Base-by-base conservation (phyloP, 257 asterid species). In the Misopates orontium region DNA sequence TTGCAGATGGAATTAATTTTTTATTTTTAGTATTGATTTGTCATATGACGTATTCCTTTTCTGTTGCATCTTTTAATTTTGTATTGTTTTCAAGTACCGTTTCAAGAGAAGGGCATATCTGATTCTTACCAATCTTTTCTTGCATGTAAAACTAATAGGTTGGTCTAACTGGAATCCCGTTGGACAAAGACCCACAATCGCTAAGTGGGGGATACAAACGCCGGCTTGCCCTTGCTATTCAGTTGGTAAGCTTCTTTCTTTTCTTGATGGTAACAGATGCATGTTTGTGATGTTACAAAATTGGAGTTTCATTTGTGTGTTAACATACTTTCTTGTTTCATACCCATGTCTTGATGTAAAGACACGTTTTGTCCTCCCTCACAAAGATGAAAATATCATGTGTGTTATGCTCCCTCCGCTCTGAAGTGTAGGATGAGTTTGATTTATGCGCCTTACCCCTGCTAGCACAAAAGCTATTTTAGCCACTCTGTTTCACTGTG, bases 201-300 rank as follows among this genome's bases (percentile, higher is more conserved):
- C 76, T 90, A 40, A 87, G 97, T 74, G 99, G 99, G 17, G 97
- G 97, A 72, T 87, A 87, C 84, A 93, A 93, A 79, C 95, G 97
- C 56, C 80, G 96, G 32, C 99, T 93, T 77, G 96, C 97, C 72
- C 78, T 90, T 51, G 97, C 97, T 39, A 84, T 93, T 78, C 97
- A 93, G 76, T 78, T 90, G 61, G 99, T 93, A 68, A 77, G 87
- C 60, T 61, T 62, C 60, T 57, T 71, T 79, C 71, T 66, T 53
- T 39, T 21, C 50, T 50, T 62, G 39, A n/a, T 65, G 60, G 36
- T 53, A 32, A 50, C 62, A 14, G 23, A 59, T 24, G 39, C 72
- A 40, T 61, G 42, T 48, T 65, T 24, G n/a, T 66, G 40, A 51
- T 66, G 9, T 52, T 67, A 59, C 53, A 77, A 77, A 63, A n/a